phyloP scores from a whole-genome alignment of 805 yeast genomes.

The Metschnikowia koreensis region DNA sequence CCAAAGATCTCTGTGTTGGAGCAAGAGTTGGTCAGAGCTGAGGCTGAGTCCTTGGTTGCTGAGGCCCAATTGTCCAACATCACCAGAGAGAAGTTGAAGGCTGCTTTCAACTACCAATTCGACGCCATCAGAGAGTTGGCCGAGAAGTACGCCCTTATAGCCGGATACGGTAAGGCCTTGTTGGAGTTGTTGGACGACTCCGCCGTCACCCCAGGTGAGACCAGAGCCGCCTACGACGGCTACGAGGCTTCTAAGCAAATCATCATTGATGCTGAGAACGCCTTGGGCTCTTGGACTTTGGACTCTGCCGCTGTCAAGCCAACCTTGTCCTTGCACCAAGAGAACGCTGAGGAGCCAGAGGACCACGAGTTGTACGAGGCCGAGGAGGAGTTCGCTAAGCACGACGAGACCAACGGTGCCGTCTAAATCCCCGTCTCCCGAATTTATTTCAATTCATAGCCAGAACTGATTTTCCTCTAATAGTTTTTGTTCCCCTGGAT shows the following conservation, averaged over 20 bases:
- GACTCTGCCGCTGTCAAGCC: constrained; percentile 96
- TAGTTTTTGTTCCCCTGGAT: constrained; percentile 1
- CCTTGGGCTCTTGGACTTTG: constrained; percentile 94
- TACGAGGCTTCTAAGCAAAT: constrained; percentile 98
- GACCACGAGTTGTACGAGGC: constrained; percentile 47
- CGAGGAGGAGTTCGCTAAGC: constrained; percentile 51
- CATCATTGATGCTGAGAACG: constrained; percentile 94
- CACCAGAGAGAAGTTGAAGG: constrained; percentile 96
- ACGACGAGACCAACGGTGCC: constrained; percentile 28
- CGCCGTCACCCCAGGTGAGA: constrained; percentile 98
- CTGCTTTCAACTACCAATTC: constrained; percentile 94
- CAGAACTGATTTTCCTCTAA: neutral
- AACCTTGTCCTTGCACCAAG: constrained; percentile 76
- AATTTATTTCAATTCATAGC: constrained; percentile 5
- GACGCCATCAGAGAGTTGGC: constrained; percentile 93
- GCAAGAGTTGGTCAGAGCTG: constrained; percentile 98
- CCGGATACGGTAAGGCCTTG: constrained; percentile 97
- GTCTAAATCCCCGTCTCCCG: constrained; percentile 17
- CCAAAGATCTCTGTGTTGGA: constrained; percentile 94
- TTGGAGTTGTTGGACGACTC: constrained; percentile 94
- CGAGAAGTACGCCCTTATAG: constrained; percentile 94
- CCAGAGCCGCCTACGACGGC: constrained; percentile 97
- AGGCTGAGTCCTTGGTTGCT: constrained; percentile 97
- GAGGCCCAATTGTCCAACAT: constrained; percentile 98
- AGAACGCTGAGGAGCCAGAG: constrained; percentile 45